Percentiles rank a stretch among this genome's conserved stretches.
These are phyloP conservation scores for Oxyria digyna DNA, from an alignment of 148 eudicot species.

Conservation along the genomic window DNA sequence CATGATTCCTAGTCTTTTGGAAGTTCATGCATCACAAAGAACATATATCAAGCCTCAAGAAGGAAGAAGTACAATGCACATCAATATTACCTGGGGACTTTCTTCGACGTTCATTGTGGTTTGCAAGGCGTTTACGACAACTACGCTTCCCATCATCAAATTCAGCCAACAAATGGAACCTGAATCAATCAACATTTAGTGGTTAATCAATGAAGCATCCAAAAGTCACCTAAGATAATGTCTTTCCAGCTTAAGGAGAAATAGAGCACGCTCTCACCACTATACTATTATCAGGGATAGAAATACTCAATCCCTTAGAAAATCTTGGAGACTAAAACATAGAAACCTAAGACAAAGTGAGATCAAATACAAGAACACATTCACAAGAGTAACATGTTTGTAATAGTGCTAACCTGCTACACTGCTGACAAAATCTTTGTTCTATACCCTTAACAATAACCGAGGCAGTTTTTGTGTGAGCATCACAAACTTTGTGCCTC, in stretches of 20 bases:
- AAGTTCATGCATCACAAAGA: background rate
- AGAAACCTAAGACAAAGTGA: background rate
- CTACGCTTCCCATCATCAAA: slow-evolving; percentile 94
- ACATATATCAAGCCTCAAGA: too few species aligned
- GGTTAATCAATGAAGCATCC: background rate
- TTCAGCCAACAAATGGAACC: slow-evolving; percentile 77
- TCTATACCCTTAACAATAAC: slow-evolving; percentile 78
- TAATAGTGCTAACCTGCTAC: slow-evolving; percentile 72
- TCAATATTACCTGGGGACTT: slow-evolving; percentile 39
- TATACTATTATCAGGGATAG: background rate
- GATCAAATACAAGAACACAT: background rate
- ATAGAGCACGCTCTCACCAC: background rate
- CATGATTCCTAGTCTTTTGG: background rate
- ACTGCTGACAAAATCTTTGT: slow-evolving; percentile 96
- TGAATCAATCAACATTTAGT: slow-evolving; percentile 18
- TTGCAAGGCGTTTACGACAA: slow-evolving; percentile 88
- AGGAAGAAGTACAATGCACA: background rate
- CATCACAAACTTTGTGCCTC: slow-evolving; percentile 89
- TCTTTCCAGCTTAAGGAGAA: background rate
- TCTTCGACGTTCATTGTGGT: slow-evolving; percentile 80
- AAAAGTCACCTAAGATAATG: background rate
- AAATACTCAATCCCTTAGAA: background rate
- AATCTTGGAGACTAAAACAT: background rate
- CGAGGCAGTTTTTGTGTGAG: slow-evolving; percentile 64
- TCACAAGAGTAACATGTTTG: background rate